Conservation (phyloP, 495 filamentous ascomycete species). For the Aspergillus affinis region DNA sequence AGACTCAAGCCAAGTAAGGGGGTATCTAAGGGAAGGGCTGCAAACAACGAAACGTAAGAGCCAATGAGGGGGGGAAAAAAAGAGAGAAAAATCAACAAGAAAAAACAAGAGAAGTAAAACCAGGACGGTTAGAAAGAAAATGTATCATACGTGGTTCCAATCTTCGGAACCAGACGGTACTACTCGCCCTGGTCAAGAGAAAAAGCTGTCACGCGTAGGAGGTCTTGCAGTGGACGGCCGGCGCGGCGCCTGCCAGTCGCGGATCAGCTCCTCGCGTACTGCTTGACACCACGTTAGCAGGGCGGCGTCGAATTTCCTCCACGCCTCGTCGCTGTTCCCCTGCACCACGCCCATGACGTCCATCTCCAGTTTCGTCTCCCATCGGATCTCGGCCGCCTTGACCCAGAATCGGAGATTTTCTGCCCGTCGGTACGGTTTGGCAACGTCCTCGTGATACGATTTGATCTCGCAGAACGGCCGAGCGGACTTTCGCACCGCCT, state of each 20-base stretch:
- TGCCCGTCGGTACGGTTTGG: constrained; percentile 88
- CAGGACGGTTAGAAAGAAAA: not conserved
- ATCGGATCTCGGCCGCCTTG: constrained; percentile 92
- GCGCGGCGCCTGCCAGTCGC: constrained; percentile 50
- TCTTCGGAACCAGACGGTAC: constrained; percentile 7
- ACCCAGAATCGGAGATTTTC: constrained; percentile 95
- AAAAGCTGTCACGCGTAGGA: not conserved
- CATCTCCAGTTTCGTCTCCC: constrained; percentile 83
- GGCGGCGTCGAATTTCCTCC: constrained; percentile 77
- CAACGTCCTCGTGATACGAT: constrained; percentile 80
- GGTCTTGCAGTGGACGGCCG: constrained; percentile 16
- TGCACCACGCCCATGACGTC: constrained; percentile 87
- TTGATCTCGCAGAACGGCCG: constrained; percentile 90
- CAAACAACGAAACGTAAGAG: constrained; percentile 19
- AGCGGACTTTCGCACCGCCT: constrained; percentile 77
- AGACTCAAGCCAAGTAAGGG: constrained; percentile 20
- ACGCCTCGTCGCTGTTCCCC: constrained; percentile 60
- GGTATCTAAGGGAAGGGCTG: constrained; percentile 26
- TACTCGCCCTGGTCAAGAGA: not conserved
- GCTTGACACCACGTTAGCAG: constrained; percentile 74
- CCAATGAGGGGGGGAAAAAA: not conserved
- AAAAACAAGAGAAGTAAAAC: not conserved
- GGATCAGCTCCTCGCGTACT: constrained; percentile 73
- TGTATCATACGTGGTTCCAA: constrained; percentile 25
- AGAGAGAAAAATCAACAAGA: not conserved